Conservation (phyloP, 2,329 filamentous ascomycete genomes). For the Diaporthe destruens region DNA sequence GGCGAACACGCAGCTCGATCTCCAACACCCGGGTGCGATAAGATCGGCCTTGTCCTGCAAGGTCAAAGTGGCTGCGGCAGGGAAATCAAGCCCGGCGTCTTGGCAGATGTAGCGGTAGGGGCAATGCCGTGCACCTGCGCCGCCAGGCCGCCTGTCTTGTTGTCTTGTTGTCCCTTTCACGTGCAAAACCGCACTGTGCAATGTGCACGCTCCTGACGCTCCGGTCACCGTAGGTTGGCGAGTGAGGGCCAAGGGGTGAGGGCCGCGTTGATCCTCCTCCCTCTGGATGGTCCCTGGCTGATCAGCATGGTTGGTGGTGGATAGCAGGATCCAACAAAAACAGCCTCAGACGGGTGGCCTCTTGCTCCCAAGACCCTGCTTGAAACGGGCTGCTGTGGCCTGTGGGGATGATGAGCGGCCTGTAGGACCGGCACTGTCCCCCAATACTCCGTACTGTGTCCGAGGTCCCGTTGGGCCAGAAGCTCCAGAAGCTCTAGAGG, state of each 20-base stretch:
- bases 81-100: slow-evolving; percentile 12
- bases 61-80: slow-evolving; percentile 21
- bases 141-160: too few species aligned
- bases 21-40: slow-evolving; percentile 13
- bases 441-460: not conserved
- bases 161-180: slow-evolving; percentile 22
- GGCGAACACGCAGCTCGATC: not conserved
- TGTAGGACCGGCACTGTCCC: slow-evolving; percentile 21
- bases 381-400: slow-evolving; percentile 4
- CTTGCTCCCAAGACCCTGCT: slow-evolving; percentile 19
- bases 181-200: slow-evolving; percentile 28
- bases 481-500: slow-evolving; percentile 24
- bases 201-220: not conserved
- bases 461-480: slow-evolving; percentile 9
- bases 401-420: slow-evolving; percentile 13
- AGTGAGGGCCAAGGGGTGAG: not conserved
- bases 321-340: not conserved
- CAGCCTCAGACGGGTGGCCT: not conserved
- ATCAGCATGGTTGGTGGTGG: not conserved
- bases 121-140: slow-evolving; percentile 13
- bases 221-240: not conserved
- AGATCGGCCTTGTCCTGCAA: slow-evolving; percentile 11
- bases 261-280: not conserved
- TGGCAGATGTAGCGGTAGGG: slow-evolving; percentile 2
- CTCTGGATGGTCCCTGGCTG: not conserved